These are phyloP conservation scores for Boletus eberwhitei DNA, from an alignment of 768 basidiomycete species.

Conservation along the genomic window DNA sequence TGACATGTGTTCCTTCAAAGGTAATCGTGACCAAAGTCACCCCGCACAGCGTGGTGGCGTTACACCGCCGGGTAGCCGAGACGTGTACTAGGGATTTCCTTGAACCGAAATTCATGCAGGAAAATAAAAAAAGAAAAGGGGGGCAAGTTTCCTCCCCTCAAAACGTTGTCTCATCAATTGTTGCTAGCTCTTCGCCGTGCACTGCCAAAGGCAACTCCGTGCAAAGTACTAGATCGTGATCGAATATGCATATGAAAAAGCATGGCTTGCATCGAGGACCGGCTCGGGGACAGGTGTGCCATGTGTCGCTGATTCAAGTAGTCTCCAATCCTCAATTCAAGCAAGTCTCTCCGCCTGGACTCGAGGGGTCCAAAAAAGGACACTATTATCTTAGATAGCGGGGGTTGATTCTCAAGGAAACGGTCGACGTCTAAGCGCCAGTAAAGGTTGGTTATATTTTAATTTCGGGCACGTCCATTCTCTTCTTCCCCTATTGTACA, in stretches of 20 bases:
- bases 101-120: not conserved
- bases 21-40: not conserved
- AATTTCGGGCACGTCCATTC: not conserved
- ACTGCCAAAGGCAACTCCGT: no score
- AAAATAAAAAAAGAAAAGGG: no score
- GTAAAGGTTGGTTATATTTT: not conserved
- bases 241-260: not conserved
- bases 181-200: no score
- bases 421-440: not conserved
- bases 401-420: not conserved
- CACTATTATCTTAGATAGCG: not conserved
- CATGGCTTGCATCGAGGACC: not conserved
- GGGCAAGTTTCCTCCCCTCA: not conserved
- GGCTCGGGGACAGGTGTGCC: not conserved
- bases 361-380: not conserved
- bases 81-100: no score
- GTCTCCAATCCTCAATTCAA: not conserved
- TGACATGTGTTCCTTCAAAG: not conserved
- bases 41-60: slow-evolving; percentile 1
- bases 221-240: no score
- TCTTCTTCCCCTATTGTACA: not conserved
- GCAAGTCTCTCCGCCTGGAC: not conserved
- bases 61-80: no score
- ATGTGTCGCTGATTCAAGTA: not conserved
- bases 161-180: not conserved